Conservation (phyloP, 2,329 filamentous ascomycete species). For the Scedosporium dehoogii region DNA sequence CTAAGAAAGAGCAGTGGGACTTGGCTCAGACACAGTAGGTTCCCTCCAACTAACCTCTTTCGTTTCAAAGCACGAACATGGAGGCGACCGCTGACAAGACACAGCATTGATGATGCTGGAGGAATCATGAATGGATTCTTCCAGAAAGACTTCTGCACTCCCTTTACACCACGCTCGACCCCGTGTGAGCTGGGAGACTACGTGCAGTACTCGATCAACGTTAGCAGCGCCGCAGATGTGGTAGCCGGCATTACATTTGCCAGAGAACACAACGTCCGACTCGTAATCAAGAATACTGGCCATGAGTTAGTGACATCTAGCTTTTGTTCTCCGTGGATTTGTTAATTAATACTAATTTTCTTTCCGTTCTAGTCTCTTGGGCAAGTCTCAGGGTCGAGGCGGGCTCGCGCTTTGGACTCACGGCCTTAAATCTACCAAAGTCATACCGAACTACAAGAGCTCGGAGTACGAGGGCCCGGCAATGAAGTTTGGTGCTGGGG, state of each 20-base stretch:
- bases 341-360: not conserved
- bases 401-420: conserved; percentile 28
- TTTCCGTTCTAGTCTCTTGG: conserved; percentile 16
- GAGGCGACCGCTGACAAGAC: no score
- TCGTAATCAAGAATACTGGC: conserved; percentile 24
- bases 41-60: no score
- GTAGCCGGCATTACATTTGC: conserved; percentile 25
- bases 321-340: not conserved
- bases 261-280: conserved; percentile 23
- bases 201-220: conserved; percentile 27
- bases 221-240: conserved; percentile 19
- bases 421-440: conserved; percentile 23
- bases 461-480: conserved; percentile 32
- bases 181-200: conserved; percentile 34
- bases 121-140: conserved; percentile 27
- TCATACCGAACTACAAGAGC: conserved; percentile 14
- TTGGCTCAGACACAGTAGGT: not conserved
- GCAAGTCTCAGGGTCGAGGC: conserved; percentile 24
- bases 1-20: conserved; percentile 17
- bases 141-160: conserved; percentile 18
- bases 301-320: conserved; percentile 14
- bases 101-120: conserved; percentile 16
- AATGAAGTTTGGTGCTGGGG: conserved; percentile 44
- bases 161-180: conserved; percentile 24
- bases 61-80: no score